Base-by-base conservation (phyloP, 495 filamentous ascomycete genomes). In the Opeltia flavorubescens region DNA sequence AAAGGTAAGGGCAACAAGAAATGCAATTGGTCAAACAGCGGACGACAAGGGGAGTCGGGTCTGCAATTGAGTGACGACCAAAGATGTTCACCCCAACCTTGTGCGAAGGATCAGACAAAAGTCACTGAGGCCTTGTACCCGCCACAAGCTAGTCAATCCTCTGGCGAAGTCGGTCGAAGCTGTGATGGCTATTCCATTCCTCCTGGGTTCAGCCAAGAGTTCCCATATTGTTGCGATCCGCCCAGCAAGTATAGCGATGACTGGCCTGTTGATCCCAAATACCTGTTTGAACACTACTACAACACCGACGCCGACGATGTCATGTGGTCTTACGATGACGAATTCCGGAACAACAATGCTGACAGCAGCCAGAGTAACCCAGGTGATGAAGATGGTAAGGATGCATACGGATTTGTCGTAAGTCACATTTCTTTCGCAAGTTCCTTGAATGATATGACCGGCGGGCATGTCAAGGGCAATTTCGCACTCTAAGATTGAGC, bases 391-490 rank as follows among this genome's bases (percentile, higher is more conserved):
- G 42, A 55, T 33, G 58, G 58, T 11, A 46, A 43, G 11, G 59
- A 62, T 48, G 43, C 61, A 7, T 64, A 64, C 42, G 60, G 61
- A 5, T 64, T 64, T 41, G 50, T 64, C n/a, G n/a, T n/a, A n/a
- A n/a, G n/a, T n/a, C n/a, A n/a, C n/a, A n/a, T n/a, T n/a, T n/a
- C n/a, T n/a, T n/a, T n/a, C n/a, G n/a, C n/a, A n/a, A n/a, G n/a
- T n/a, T n/a, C n/a, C n/a, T n/a, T n/a, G n/a, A n/a, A n/a, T n/a
- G n/a, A n/a, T n/a, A n/a, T n/a, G n/a, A n/a, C n/a, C n/a, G n/a
- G n/a, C n/a, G n/a, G n/a, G n/a, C n/a, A n/a, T n/a, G n/a, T n/a
- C n/a, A n/a, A n/a, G n/a, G n/a, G n/a, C n/a, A n/a, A n/a, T n/a
- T n/a, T n/a, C n/a, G n/a, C n/a, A n/a, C n/a, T n/a, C n/a, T n/a